These are phyloP conservation scores for Teratosphaeria destructans DNA, from an alignment of 2,329 filamentous ascomycete species.

Conservation along the genomic window DNA sequence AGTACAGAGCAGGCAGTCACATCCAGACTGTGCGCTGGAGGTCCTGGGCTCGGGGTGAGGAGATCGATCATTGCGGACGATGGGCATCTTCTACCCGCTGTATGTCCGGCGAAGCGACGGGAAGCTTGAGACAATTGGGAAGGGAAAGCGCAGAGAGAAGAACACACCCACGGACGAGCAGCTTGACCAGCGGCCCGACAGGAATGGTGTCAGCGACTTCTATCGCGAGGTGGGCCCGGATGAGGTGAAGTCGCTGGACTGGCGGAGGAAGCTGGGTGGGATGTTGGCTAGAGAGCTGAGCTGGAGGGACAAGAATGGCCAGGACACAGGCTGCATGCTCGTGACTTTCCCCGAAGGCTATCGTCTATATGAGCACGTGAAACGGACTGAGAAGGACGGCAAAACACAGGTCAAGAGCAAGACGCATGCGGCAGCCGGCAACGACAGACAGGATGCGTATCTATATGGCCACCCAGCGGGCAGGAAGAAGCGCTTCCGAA, in stretches of 20 bases:
- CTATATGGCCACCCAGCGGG: constrained; percentile 50
- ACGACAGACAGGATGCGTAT: constrained; percentile 49
- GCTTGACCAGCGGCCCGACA: constrained; percentile 42
- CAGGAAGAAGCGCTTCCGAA: constrained; percentile 47
- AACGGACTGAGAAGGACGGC: constrained; percentile 36
- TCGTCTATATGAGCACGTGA: constrained; percentile 48
- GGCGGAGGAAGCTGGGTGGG: constrained; percentile 49
- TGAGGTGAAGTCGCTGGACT: constrained; percentile 46
- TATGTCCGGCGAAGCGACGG: constrained; percentile 41
- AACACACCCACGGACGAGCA: constrained; percentile 44
- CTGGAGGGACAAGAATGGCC: constrained; percentile 10
- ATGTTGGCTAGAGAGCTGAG: constrained; percentile 45
- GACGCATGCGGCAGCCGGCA: constrained; percentile 40
- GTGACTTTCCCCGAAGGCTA: constrained; percentile 47
- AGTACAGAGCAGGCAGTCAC: background rate
- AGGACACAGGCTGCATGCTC: constrained; percentile 39
- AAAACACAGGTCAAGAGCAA: constrained; percentile 36
- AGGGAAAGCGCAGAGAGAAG: constrained; percentile 38
- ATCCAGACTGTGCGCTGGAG: background rate
- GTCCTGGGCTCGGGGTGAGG: background rate
- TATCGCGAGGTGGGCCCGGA: constrained; percentile 42
- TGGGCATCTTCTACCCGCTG: constrained; percentile 39
- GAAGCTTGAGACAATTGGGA: constrained; percentile 39
- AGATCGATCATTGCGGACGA: constrained; percentile 6
- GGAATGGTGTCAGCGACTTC: constrained; percentile 44